Percentiles rank a stretch among this genome's conserved stretches.
These are phyloP conservation scores for Penicillium sp. DNA, from an alignment of 2,329 filamentous ascomycete genomes.

Conservation along the genomic window DNA sequence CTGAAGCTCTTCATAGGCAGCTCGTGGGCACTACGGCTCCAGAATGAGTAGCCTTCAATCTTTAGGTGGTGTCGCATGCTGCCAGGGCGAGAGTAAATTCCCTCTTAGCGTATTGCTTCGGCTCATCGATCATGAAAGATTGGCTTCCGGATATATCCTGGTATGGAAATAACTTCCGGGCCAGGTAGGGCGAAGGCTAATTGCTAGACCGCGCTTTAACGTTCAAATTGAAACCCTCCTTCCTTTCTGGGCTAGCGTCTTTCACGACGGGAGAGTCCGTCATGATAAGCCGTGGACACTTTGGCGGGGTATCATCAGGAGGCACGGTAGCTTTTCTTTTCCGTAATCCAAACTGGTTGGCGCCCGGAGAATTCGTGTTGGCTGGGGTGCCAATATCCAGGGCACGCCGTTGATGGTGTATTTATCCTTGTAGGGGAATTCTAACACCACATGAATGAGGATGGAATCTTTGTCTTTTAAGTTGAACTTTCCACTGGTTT, in stretches of 20 bases:
- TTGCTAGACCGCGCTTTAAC: not conserved
- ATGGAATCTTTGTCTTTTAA: not conserved
- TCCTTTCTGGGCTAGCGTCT: not conserved
- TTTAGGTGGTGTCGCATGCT: not conserved
- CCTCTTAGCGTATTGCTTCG: not conserved
- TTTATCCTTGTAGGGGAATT: not conserved
- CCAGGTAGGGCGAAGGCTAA: not conserved
- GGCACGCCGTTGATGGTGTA: not conserved
- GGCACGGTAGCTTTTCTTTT: not conserved
- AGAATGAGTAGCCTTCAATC: not conserved
- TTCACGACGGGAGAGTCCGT: not conserved
- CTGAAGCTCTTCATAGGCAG: not conserved
- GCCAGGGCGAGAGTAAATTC: not conserved
- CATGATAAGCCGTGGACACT: no score
- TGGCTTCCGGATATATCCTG: not conserved
- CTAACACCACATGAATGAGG: not conserved
- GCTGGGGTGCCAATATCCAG: not conserved
- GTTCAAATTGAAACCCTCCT: not conserved
- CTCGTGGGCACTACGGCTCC: not conserved
- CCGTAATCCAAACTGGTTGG: not conserved
- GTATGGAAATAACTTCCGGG: conserved; percentile 1
- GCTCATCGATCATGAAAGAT: conserved; percentile 1
- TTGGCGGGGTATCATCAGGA: not conserved
- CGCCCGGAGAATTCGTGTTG: not conserved
- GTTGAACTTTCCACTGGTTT: not conserved